A percentile compares a stretch with the other conserved stretches of the same genome.
These are phyloP conservation scores for Neurospora tetrasperma DNA, from an alignment of 495 filamentous ascomycete species.

Conservation along the genomic window DNA sequence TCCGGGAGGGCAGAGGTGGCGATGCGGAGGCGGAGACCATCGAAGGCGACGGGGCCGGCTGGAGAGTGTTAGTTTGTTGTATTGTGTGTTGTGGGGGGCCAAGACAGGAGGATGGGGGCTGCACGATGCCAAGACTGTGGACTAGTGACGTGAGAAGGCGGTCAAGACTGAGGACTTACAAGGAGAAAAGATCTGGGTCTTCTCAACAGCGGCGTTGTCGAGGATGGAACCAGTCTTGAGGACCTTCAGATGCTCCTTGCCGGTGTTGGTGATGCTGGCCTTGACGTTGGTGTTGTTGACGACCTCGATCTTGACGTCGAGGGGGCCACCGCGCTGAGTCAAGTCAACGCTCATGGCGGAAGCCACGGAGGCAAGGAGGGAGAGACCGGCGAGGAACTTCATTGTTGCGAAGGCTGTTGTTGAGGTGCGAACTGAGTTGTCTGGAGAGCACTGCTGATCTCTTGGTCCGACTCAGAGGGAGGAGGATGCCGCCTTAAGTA, in stretches of 20 bases:
- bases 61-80: neutral
- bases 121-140: neutral
- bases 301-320: constrained; percentile 44
- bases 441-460: constrained; percentile 1
- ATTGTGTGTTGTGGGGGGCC: neutral
- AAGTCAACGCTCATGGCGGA: constrained; percentile 35
- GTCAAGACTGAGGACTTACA: constrained; percentile 24
- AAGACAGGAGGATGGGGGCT: neutral
- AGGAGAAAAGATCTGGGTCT: constrained; percentile 45
- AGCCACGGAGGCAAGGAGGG: constrained; percentile 35
- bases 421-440: constrained; percentile 2
- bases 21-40: constrained; percentile 46
- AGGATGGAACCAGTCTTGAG: constrained; percentile 55
- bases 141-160: neutral
- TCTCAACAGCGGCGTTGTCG: constrained; percentile 48
- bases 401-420: constrained; percentile 14
- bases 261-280: constrained; percentile 51
- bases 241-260: constrained; percentile 42
- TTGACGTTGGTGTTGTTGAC: constrained; percentile 47
- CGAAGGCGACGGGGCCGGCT: constrained; percentile 45
- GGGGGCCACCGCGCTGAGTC: constrained; percentile 30
- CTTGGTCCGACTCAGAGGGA: neutral
- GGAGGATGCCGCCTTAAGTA: neutral
- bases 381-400: constrained; percentile 27
- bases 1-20: constrained; percentile 32